A percentile compares a stretch with the other conserved stretches of the same genome.
These are phyloP conservation scores for Fagopyrum tataricum DNA, from an alignment of 148 eudicot species.

Conservation along the genomic window DNA sequence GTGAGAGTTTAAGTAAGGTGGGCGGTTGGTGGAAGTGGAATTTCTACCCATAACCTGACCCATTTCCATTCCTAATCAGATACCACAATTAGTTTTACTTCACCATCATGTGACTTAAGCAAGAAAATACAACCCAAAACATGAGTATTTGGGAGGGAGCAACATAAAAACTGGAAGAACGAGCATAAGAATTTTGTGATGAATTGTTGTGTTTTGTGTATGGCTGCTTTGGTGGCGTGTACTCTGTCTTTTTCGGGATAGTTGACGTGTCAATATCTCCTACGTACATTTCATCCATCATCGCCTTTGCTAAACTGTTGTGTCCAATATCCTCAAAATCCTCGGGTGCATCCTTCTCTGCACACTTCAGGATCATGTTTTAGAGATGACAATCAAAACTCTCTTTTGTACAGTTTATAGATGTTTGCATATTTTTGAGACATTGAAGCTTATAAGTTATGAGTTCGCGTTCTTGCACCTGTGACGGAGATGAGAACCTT, in stretches of 20 bases:
- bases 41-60: no score
- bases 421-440: no score
- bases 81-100: constrained; percentile 6
- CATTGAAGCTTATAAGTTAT: no score
- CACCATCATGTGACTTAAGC: background rate
- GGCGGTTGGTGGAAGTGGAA: no score
- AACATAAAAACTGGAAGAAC: constrained; percentile 21
- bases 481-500: constrained; percentile 76
- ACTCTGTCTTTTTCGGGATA: constrained; percentile 47
- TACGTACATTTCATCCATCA: constrained; percentile 71
- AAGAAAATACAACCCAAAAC: no score
- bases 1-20: no score
- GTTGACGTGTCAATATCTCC: constrained; percentile 63
- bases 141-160: no score
- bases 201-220: constrained; percentile 62
- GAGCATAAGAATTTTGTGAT: constrained; percentile 68
- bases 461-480: constrained; percentile 27
- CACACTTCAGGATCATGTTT: background rate
- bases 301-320: constrained; percentile 66
- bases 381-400: no score
- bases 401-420: no score
- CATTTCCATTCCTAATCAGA: no score
- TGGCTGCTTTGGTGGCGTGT: constrained; percentile 72
- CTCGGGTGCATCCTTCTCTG: constrained; percentile 92
- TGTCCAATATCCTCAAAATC: constrained; percentile 96